Conservation (phyloP, 495 filamentous ascomycete species). For the Aspergillus affinis region DNA sequence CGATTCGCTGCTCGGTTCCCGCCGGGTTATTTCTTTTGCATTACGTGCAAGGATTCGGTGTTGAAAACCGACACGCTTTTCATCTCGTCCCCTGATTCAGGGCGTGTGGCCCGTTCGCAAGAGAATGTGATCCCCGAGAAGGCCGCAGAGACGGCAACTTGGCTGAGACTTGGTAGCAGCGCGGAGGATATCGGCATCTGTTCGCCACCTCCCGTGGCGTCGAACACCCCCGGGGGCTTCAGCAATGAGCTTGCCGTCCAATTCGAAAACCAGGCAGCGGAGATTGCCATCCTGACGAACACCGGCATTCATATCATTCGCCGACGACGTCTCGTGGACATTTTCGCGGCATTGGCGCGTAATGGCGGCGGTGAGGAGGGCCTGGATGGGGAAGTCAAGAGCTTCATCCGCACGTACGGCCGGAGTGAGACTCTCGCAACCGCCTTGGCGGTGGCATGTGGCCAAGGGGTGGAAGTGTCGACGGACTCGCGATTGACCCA, state of each 20-base stretch:
- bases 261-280: conserved; percentile 75
- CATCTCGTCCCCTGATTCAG: conserved; percentile 82
- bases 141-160: conserved; percentile 69
- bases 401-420: conserved; percentile 81
- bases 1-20: conserved; percentile 65
- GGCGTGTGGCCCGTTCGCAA: conserved; percentile 62
- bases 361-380: conserved; percentile 74
- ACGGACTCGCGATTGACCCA: conserved; percentile 65
- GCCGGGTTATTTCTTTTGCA: conserved; percentile 89
- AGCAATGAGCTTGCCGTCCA: conserved; percentile 95
- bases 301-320: conserved; percentile 82
- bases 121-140: conserved; percentile 52
- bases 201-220: conserved; percentile 66
- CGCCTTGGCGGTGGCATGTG: conserved; percentile 93
- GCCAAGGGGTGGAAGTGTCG: conserved; percentile 77
- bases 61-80: conserved; percentile 67
- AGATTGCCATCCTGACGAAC: conserved; percentile 89
- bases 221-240: conserved; percentile 72
- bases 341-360: conserved; percentile 80
- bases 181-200: conserved; percentile 76
- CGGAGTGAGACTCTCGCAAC: conserved; percentile 83
- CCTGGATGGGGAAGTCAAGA: conserved; percentile 73
- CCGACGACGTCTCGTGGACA: conserved; percentile 82
- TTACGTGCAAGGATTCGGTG: conserved; percentile 56
- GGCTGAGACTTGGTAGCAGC: conserved; percentile 66